These are phyloP conservation scores for Sugiyamaella americana DNA, from an alignment of 805 yeast species.

Conservation along the genomic window DNA sequence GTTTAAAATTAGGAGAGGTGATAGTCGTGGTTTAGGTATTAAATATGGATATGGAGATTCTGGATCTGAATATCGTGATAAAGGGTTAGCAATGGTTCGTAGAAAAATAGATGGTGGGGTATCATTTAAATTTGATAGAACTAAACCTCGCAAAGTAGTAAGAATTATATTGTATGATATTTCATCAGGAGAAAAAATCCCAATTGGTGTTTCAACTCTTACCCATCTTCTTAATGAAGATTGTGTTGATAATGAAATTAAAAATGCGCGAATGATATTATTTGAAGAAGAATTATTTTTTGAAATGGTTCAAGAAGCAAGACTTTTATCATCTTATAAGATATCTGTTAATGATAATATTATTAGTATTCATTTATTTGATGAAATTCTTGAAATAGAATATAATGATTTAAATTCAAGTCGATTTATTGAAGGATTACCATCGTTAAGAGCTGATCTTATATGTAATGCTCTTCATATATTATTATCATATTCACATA, in stretches of 20 bases:
- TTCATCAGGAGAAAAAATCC: slow-evolving; percentile 12
- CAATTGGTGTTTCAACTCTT: slow-evolving; percentile 17
- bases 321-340: slow-evolving; percentile 57
- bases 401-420: slow-evolving; percentile 35
- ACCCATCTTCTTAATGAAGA: slow-evolving; percentile 10
- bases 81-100: slow-evolving; percentile 68
- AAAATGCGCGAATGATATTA: slow-evolving; percentile 61
- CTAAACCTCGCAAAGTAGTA: slow-evolving; percentile 42
- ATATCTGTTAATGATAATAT: slow-evolving; percentile 62
- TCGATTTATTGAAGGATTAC: slow-evolving; percentile 29
- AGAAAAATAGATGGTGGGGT: slow-evolving; percentile 45
- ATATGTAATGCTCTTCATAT: slow-evolving; percentile 50
- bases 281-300: slow-evolving; percentile 88
- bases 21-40: slow-evolving; percentile 58
- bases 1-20: slow-evolving; percentile 58
- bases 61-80: slow-evolving; percentile 69
- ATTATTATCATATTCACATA: slow-evolving; percentile 55
- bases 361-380: slow-evolving; percentile 57
- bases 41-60: slow-evolving; percentile 90
- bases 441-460: slow-evolving; percentile 44
- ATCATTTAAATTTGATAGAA: slow-evolving; percentile 35
- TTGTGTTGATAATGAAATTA: slow-evolving; percentile 48
- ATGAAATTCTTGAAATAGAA: slow-evolving; percentile 67
- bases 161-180: slow-evolving; percentile 52
- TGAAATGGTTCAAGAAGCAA: slow-evolving; percentile 72